Percentiles rank a stretch among this genome's conserved stretches.
phyloP scores from a whole-genome alignment of 2,329 filamentous ascomycete species.

The Verticillium nubilum region DNA sequence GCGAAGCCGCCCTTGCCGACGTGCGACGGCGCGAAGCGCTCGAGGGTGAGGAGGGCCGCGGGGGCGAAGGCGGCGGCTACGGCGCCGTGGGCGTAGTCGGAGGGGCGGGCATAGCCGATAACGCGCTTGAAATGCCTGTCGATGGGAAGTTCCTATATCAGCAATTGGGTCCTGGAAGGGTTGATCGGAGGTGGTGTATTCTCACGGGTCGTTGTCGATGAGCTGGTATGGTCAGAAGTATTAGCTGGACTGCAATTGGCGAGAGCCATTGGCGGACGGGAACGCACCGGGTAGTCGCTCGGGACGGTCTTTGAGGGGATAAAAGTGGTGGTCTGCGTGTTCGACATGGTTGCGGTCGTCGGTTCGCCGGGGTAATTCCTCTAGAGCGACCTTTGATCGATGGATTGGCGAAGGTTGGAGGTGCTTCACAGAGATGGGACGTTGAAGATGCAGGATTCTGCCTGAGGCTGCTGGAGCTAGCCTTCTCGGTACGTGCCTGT shows the following conservation, averaged over 20 bases:
- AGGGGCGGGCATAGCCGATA: constrained; percentile 75
- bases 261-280: constrained; percentile 16
- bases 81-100: constrained; percentile 72
- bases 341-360: constrained; percentile 10
- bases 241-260: constrained; percentile 11
- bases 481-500: background rate
- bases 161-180: background rate
- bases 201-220: constrained; percentile 98
- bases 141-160: constrained; percentile 7
- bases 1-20: constrained; percentile 79
- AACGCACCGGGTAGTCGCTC: constrained; percentile 80
- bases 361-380: constrained; percentile 6
- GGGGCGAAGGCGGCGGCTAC: constrained; percentile 68
- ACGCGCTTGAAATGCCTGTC: constrained; percentile 86
- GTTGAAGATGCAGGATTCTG: constrained; percentile 1
- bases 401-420: constrained; percentile 1
- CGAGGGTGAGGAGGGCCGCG: constrained; percentile 69
- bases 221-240: constrained; percentile 54
- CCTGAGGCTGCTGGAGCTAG: background rate
- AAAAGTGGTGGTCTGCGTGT: constrained; percentile 35
- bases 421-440: background rate
- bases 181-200: constrained; percentile 11
- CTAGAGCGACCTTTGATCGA: background rate
- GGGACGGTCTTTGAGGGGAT: constrained; percentile 68
- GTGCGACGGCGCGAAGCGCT: constrained; percentile 78